A percentile compares a stretch with the other conserved stretches of the same genome.
Evolutionary conservation across 78 protist genomes (phyloP).

Genomic region (Dictyostelium intermedium): DNA sequence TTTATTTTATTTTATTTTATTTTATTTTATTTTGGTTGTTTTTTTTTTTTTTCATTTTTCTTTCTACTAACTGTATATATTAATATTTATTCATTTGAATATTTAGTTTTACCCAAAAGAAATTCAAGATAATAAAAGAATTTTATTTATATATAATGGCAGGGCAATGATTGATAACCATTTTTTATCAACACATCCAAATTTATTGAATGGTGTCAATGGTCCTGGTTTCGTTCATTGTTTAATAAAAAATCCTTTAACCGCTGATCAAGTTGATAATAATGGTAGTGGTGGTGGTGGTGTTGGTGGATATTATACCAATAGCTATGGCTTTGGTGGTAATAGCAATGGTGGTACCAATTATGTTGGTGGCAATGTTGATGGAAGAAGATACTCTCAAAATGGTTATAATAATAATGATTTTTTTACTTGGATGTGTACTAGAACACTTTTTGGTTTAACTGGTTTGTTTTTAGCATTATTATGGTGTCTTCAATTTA

Average conservation of each 20-base stretch:
- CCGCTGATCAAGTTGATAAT: slow-evolving; percentile 44
- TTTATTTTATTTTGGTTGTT: too few species aligned
- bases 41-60: neutral
- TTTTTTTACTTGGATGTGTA: slow-evolving; percentile 24
- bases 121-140: slow-evolving; percentile 2
- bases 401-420: neutral
- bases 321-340: neutral
- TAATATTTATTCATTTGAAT: neutral
- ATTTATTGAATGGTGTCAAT: neutral
- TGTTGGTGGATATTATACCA: neutral
- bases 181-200: neutral
- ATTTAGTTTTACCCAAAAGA: slow-evolving; percentile 49
- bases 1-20: neutral
- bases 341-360: neutral
- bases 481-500: slow-evolving; percentile 38
- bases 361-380: neutral
- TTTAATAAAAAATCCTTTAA: slow-evolving; percentile 27
- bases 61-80: too few species aligned
- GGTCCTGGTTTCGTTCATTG: slow-evolving; percentile 11
- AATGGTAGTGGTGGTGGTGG: slow-evolving; percentile 2
- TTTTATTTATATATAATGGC: slow-evolving; percentile 50
- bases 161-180: slow-evolving; percentile 52
- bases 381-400: neutral
- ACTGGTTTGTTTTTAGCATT: slow-evolving; percentile 37
- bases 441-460: slow-evolving; percentile 36